These are phyloP conservation scores for Nothomitra cinnamomea DNA, from an alignment of 2,329 filamentous ascomycete species.

Conservation along the genomic window DNA sequence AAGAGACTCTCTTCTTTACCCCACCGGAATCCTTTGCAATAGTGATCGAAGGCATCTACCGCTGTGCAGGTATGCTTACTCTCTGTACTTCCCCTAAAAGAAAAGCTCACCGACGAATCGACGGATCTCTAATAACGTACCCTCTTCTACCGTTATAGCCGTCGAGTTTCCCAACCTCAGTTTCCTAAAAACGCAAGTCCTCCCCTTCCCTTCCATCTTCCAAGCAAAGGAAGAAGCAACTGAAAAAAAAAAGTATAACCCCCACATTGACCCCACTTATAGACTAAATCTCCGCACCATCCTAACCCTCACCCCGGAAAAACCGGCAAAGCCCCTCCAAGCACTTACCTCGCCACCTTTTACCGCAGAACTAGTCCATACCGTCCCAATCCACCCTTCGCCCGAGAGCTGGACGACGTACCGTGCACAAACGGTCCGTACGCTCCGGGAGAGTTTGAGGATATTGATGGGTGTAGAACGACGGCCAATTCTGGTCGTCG, in stretches of 20 bases:
- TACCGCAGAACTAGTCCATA: neutral
- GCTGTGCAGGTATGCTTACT: neutral
- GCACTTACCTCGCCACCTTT: neutral
- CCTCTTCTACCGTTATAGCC: neutral
- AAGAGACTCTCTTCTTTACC: neutral
- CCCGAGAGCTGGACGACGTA: neutral
- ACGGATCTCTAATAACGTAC: neutral
- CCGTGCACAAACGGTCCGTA: neutral
- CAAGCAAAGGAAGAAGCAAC: neutral
- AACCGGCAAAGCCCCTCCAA: conserved; percentile 1
- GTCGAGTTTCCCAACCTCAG: conserved; percentile 4
- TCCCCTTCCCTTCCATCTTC: neutral
- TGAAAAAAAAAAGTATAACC: neutral
- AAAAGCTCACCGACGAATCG: too few relatives aligned
- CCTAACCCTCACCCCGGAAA: conserved; percentile 1
- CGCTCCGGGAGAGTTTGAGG: neutral
- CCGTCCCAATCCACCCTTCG: neutral
- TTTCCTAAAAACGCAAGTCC: conserved; percentile 1
- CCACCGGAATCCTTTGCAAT: conserved; percentile 2
- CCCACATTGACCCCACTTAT: neutral
- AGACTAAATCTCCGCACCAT: conserved; percentile 1
- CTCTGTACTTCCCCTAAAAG: too few relatives aligned
- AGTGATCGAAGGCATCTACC: conserved; percentile 3
- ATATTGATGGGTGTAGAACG: neutral
- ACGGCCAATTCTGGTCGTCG: neutral